phyloP scores from a whole-genome alignment of 305 asterid genomes.

The Fraxinus dipetala region DNA sequence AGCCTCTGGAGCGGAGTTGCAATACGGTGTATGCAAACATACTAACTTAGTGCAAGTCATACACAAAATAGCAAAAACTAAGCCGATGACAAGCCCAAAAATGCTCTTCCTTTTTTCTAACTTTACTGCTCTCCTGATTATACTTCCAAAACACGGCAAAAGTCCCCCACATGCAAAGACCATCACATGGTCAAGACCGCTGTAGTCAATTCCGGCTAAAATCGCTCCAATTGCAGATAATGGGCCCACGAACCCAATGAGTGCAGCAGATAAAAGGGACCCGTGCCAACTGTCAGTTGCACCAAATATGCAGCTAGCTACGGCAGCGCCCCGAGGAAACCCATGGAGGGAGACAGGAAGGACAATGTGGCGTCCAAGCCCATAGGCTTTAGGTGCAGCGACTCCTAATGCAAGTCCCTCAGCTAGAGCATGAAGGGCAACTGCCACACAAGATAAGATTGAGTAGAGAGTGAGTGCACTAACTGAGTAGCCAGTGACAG shows the following conservation, averaged over 20 bases:
- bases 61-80: slow-evolving; percentile 58
- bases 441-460: slow-evolving; percentile 59
- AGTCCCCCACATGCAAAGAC: slow-evolving; percentile 91
- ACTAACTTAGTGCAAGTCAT: slow-evolving; percentile 74
- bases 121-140: slow-evolving; percentile 59
- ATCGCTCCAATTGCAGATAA: slow-evolving; percentile 84
- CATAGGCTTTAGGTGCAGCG: slow-evolving; percentile 96
- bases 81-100: slow-evolving; percentile 56
- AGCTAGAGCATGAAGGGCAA: slow-evolving; percentile 78
- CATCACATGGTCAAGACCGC: slow-evolving; percentile 83
- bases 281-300: slow-evolving; percentile 93
- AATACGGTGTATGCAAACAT: slow-evolving; percentile 88
- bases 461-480: slow-evolving; percentile 87
- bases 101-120: slow-evolving; percentile 58
- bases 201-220: slow-evolving; percentile 79
- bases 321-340: slow-evolving; percentile 93
- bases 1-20: slow-evolving; percentile 99
- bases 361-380: slow-evolving; percentile 90
- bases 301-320: slow-evolving; percentile 85
- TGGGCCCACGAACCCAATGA: slow-evolving; percentile 79
- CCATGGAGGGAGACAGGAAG: slow-evolving; percentile 95
- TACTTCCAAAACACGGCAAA: slow-evolving; percentile 76
- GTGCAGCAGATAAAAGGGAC: slow-evolving; percentile 69
- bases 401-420: slow-evolving; percentile 97
- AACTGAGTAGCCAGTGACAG: slow-evolving; percentile 40